A percentile compares a stretch with the other conserved stretches of the same genome.
These are phyloP conservation scores for Protomyces inouyei DNA, from an alignment of 1,139 yeast species.

Conservation along the genomic window DNA sequence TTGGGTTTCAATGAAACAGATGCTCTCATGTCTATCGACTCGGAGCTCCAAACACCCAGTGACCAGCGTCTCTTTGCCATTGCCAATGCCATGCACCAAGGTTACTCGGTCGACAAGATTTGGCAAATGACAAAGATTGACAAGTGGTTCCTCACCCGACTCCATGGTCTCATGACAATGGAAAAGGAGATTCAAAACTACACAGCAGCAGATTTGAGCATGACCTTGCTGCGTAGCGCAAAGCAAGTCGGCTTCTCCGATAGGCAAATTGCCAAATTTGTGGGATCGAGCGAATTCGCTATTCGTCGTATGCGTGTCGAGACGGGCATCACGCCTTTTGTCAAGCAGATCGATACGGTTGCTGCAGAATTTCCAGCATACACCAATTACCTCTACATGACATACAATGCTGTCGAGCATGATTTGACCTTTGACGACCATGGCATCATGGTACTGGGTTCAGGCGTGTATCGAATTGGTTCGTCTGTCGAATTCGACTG, in stretches of 20 bases:
- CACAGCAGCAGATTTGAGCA: constrained; percentile 51
- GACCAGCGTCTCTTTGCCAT: constrained; percentile 95
- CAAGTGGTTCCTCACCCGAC: constrained; percentile 93
- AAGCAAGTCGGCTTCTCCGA: constrained; percentile 97
- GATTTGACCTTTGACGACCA: constrained; percentile 81
- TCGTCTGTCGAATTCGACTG: constrained; percentile 93
- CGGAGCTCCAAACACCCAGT: constrained; percentile 88
- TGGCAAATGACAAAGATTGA: constrained; percentile 92
- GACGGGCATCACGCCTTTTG: constrained; percentile 83
- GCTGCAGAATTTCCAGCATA: constrained; percentile 98
- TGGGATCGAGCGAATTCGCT: constrained; percentile 87
- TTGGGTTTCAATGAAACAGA: constrained; percentile 87
- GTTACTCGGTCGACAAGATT: constrained; percentile 81
- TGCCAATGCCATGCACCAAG: constrained; percentile 82
- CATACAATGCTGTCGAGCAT: constrained; percentile 87
- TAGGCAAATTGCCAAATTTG: constrained; percentile 88
- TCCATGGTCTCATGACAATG: constrained; percentile 46
- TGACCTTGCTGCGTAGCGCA: constrained; percentile 66
- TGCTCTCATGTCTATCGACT: constrained; percentile 80
- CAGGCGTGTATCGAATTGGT: constrained; percentile 93
- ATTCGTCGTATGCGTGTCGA: constrained; percentile 87
- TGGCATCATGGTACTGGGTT: constrained; percentile 85
- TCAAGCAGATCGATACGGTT: constrained; percentile 95
- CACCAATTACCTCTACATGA: constrained; percentile 91
- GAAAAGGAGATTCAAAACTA: constrained; percentile 19